Conservation (phyloP, 106 monocot species). For the Cymbidium sinense region DNA sequence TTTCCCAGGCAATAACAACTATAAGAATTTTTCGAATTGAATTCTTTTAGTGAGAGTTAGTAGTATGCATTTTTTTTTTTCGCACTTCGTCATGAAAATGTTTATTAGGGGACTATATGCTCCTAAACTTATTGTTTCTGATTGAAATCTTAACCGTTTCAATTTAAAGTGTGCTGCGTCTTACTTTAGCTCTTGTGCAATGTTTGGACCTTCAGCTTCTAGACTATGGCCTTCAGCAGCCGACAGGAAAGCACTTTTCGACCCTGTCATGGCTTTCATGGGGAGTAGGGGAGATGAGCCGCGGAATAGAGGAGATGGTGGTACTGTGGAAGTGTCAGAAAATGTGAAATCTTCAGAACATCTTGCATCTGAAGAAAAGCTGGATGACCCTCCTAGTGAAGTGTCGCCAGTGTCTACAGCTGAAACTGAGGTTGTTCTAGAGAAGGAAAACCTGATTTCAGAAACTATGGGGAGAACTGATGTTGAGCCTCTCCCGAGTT, state of each 20-base stretch:
- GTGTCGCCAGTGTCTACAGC: conserved; percentile 9
- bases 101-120: neutral
- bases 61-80: neutral
- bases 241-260: conserved; percentile 62
- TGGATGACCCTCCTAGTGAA: conserved; percentile 15
- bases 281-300: conserved; percentile 41
- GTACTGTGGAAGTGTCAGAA: conserved; percentile 22
- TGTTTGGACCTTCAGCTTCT: conserved; percentile 38
- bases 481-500: conserved; percentile 2
- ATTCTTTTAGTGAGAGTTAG: neutral
- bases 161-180: neutral
- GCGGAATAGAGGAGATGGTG: neutral
- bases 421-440: conserved; percentile 10
- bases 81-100: neutral
- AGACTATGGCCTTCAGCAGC: conserved; percentile 65
- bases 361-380: conserved; percentile 20
- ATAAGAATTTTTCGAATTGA: neutral
- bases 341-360: conserved; percentile 29
- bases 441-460: conserved; percentile 21
- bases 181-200: conserved; percentile 1
- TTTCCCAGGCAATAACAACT: neutral
- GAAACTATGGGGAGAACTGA: conserved; percentile 11
- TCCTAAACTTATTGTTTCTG: neutral
- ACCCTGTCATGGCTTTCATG: conserved; percentile 87
- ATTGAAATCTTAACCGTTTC: neutral